These are phyloP conservation scores for Cytospora piceae DNA, from an alignment of 2,329 filamentous ascomycete species.

Conservation along the genomic window DNA sequence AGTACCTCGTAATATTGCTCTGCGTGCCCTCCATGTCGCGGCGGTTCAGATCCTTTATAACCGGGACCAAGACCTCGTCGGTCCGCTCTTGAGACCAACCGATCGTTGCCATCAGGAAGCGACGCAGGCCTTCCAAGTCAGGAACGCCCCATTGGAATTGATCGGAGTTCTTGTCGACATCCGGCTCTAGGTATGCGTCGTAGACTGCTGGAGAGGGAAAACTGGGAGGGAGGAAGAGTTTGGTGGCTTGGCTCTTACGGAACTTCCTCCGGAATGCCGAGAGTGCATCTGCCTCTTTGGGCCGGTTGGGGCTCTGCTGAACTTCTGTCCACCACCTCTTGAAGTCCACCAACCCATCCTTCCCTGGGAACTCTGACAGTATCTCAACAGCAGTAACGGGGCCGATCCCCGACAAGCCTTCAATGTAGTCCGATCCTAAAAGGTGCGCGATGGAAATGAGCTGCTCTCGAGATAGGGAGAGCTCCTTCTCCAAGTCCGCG, in stretches of 20 bases:
- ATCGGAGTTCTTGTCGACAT: constrained; percentile 79
- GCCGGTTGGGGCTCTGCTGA: constrained; percentile 65
- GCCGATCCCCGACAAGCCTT: constrained; percentile 86
- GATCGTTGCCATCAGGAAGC: constrained; percentile 87
- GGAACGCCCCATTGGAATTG: constrained; percentile 95
- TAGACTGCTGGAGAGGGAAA: constrained; percentile 82
- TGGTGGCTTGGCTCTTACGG: constrained; percentile 74
- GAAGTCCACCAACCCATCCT: constrained; percentile 70
- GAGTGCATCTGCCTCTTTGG: constrained; percentile 62
- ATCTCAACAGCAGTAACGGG: constrained; percentile 96
- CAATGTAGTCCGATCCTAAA: constrained; percentile 91
- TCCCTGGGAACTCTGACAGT: constrained; percentile 79
- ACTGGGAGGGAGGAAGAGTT: constrained; percentile 79
- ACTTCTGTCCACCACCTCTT: constrained; percentile 85
- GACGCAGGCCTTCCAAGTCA: constrained; percentile 81
- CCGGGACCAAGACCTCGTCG: constrained; percentile 93
- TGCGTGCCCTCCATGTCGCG: constrained; percentile 89
- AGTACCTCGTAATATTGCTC: constrained; percentile 93
- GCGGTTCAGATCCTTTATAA: constrained; percentile 93
- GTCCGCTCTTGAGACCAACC: constrained; percentile 92
- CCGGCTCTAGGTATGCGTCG: constrained; percentile 81
- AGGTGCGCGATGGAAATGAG: constrained; percentile 90
- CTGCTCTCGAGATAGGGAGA: constrained; percentile 82
- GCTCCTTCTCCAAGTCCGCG: constrained; percentile 83
- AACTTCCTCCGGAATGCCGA: constrained; percentile 84